Conservation (phyloP, 805 yeast genomes). For the Saccharomycopsis olivae region DNA sequence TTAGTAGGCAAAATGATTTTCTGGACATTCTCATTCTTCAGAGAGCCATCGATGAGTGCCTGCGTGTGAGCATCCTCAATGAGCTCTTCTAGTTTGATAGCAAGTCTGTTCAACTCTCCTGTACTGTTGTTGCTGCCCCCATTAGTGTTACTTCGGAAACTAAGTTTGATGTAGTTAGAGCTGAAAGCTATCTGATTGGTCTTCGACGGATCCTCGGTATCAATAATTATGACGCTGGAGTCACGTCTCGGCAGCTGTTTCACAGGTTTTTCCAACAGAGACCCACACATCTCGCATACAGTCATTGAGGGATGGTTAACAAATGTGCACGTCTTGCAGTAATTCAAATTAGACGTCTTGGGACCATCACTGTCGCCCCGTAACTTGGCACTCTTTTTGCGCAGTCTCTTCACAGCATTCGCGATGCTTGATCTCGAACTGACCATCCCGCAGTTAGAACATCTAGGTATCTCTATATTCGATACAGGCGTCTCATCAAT, state of each 20-base stretch:
- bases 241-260: too few species aligned
- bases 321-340: slow-evolving; percentile 62
- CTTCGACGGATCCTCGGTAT: slow-evolving; percentile 4
- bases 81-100: slow-evolving; percentile 5
- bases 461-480: slow-evolving; percentile 30
- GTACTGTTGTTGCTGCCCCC: too few species aligned
- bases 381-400: too few species aligned
- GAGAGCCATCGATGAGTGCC: slow-evolving; percentile 1
- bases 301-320: slow-evolving; percentile 69
- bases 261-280: too few species aligned
- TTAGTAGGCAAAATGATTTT: slow-evolving; percentile 9
- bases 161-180: slow-evolving; percentile 12
- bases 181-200: slow-evolving; percentile 20
- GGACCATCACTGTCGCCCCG: too few species aligned
- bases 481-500: too few species aligned
- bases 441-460: slow-evolving; percentile 47
- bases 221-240: background rate
- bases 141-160: slow-evolving; percentile 12
- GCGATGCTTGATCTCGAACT: too few species aligned
- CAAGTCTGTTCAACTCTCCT: slow-evolving; percentile 5
- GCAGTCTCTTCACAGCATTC: too few species aligned
- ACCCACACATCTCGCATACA: slow-evolving; percentile 84
- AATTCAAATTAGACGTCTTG: too few species aligned
- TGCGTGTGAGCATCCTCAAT: slow-evolving; percentile 6
- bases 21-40: slow-evolving; percentile 11